Conservation (phyloP, 495 filamentous ascomycete species). For the Halenospora varia region DNA sequence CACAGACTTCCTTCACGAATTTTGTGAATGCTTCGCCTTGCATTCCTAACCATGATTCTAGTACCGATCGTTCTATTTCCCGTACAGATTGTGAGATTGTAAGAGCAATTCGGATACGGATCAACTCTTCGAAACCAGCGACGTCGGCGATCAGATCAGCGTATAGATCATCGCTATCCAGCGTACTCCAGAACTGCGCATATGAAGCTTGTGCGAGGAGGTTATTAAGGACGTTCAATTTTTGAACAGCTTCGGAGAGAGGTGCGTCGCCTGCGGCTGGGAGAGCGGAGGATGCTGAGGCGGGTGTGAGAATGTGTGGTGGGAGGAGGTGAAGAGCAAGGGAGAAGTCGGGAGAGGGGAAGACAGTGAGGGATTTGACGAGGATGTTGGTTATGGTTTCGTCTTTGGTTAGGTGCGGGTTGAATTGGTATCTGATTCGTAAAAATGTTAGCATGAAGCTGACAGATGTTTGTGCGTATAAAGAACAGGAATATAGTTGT, state of each 20-base stretch:
- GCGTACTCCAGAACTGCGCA: slow-evolving; percentile 84
- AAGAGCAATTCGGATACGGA: slow-evolving; percentile 86
- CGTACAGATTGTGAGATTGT: slow-evolving; percentile 86
- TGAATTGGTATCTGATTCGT: slow-evolving; percentile 91
- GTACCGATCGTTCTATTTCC: slow-evolving; percentile 67
- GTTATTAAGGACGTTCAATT: slow-evolving; percentile 76
- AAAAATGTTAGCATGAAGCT: neutral
- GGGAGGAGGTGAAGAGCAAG: slow-evolving; percentile 91
- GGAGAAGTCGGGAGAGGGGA: slow-evolving; percentile 93
- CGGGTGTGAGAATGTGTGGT: slow-evolving; percentile 55
- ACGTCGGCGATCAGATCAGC: slow-evolving; percentile 94
- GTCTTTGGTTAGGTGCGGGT: slow-evolving; percentile 94
- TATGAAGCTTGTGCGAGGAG: slow-evolving; percentile 86
- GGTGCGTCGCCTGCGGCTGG: slow-evolving; percentile 31
- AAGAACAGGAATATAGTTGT: slow-evolving; percentile 15
- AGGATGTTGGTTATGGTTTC: slow-evolving; percentile 98
- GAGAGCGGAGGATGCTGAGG: slow-evolving; percentile 40
- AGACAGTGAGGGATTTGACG: slow-evolving; percentile 94
- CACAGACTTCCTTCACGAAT: slow-evolving; percentile 80
- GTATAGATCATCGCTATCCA: slow-evolving; percentile 93
- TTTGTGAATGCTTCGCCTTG: slow-evolving; percentile 66
- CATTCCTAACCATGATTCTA: slow-evolving; percentile 87
- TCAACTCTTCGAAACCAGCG: slow-evolving; percentile 92
- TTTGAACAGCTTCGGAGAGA: slow-evolving; percentile 82
- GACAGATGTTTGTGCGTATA: neutral